phyloP scores from a whole-genome alignment of 2,329 filamentous ascomycete genomes.

The Raffaelea arxii region DNA sequence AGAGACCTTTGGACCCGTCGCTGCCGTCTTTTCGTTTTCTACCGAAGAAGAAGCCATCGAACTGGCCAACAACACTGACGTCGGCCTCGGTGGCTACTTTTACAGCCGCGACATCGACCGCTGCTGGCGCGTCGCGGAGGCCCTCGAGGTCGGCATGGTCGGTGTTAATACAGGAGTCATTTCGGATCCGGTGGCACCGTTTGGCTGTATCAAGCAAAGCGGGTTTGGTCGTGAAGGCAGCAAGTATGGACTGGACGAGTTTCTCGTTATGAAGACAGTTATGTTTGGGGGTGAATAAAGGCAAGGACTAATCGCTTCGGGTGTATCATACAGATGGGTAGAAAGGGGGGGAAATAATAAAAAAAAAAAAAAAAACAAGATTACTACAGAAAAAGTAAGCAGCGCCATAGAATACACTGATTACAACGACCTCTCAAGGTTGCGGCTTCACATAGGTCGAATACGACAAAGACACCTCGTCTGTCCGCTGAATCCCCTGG shows the following conservation, averaged over 20 bases:
- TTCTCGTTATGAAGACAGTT: conserved; percentile 62
- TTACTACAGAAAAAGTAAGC: too few relatives aligned
- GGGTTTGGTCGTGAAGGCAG: conserved; percentile 74
- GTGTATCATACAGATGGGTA: too few relatives aligned
- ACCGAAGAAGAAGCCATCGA: conserved; percentile 81
- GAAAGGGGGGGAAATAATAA: too few relatives aligned
- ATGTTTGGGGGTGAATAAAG: conserved; percentile 14
- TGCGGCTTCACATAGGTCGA: too few relatives aligned
- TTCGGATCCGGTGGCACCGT: conserved; percentile 49
- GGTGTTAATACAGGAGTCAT: conserved; percentile 69
- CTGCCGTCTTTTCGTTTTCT: conserved; percentile 78
- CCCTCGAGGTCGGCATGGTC: conserved; percentile 77
- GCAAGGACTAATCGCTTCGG: too few relatives aligned
- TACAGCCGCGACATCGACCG: conserved; percentile 59
- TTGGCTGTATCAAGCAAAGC: conserved; percentile 75
- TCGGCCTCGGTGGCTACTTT: conserved; percentile 91
- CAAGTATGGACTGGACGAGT: conserved; percentile 68
- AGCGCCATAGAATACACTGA: too few relatives aligned
- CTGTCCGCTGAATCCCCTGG: too few relatives aligned
- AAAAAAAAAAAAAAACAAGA: too few relatives aligned
- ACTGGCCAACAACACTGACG: conserved; percentile 71
- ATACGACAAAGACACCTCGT: too few relatives aligned
- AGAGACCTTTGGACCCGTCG: conserved; percentile 93
- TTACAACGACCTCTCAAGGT: too few relatives aligned
- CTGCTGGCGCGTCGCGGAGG: conserved; percentile 53